Evolutionary conservation across 805 yeast species (phyloP), one percentile per base, ranked within the genome.

Genomic region (Isabelozyma heimii): DNA sequence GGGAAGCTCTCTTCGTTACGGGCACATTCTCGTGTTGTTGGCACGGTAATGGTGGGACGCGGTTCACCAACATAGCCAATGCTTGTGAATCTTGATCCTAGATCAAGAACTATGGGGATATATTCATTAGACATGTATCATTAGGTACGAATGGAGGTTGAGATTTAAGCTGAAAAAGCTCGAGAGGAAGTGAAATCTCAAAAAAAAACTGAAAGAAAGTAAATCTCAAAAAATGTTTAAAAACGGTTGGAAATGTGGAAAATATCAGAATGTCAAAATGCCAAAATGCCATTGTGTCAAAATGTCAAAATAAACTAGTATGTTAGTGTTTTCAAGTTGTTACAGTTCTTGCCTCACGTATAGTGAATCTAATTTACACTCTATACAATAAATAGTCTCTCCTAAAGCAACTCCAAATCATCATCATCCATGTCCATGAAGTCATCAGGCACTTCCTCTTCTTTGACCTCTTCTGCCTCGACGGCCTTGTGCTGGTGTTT

Each of bases 341-440:
- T n/a, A n/a, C n/a, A n/a, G n/a, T n/a, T n/a, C n/a, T n/a, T n/a
- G n/a, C n/a, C n/a, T 30, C 24, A 12, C 10, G 8, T 3, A 26
- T 17, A 40, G 16, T 4, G 16, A 16, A 20, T 40, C 27, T 26
- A 26, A 26, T 40, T 14, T 26, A 30, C 35, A 20, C 27, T 15
- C 27, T 26, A 40, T 40, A 40, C 17, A 37, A n/a, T 37, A 37
- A 37, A 37, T 37, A 37, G 24, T 20, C 41, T 14, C 33, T 38
- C 37, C 45, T 55, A 60, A 41, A 64, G 54, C 17, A 72, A 59
- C 42, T 70, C 77, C 33, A 74, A 66, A 45, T 71, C 80, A 16
- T 72, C 80, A 43, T 75, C 80, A 47, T 75, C 79, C 44, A 73
- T 67, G 45, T 73, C 78, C 76, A 74, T 73, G 47, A 69, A 73